These are phyloP conservation scores for Cytidiella melzeri DNA, from an alignment of 768 basidiomycete species.

Conservation along the genomic window DNA sequence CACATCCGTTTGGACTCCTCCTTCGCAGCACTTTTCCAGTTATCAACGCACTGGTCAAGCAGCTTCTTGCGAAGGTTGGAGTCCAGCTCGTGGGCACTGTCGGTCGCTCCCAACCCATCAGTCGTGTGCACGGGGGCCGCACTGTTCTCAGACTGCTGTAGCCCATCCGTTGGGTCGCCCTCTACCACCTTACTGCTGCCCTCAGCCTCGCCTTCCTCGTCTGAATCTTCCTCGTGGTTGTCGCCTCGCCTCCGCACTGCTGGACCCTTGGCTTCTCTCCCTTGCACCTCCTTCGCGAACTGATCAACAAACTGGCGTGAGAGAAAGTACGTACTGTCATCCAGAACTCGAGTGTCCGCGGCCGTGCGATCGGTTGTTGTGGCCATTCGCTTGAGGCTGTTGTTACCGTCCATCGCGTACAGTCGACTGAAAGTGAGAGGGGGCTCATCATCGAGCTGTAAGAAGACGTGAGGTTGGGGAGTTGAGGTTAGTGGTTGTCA, in stretches of 20 bases:
- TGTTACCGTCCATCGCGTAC: slow-evolving; percentile 3
- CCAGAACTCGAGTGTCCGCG: background rate
- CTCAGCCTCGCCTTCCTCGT: background rate
- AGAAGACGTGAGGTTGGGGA: background rate
- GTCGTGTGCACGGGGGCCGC: background rate
- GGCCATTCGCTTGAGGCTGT: slow-evolving; percentile 6
- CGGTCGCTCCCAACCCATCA: too few species aligned
- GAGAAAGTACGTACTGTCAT: slow-evolving; percentile 6
- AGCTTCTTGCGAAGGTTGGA: too few species aligned
- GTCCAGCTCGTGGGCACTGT: too few species aligned
- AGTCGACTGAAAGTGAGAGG: background rate
- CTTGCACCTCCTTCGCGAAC: slow-evolving; percentile 6
- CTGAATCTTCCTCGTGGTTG: background rate
- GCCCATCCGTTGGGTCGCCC: slow-evolving; percentile 7
- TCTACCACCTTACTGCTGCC: background rate
- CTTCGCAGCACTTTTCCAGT: slow-evolving; percentile 26
- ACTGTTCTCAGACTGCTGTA: background rate
- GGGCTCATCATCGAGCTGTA: slow-evolving; percentile 3
- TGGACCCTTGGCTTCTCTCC: background rate
- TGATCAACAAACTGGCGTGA: slow-evolving; percentile 1
- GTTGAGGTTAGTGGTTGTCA: background rate
- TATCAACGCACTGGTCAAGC: slow-evolving; percentile 21
- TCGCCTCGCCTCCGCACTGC: background rate
- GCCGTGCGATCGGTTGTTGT: background rate
- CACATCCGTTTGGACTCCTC: slow-evolving; percentile 29